Base-by-base conservation (phyloP, 2,329 filamentous ascomycete genomes). In the Fusarium sp. region DNA sequence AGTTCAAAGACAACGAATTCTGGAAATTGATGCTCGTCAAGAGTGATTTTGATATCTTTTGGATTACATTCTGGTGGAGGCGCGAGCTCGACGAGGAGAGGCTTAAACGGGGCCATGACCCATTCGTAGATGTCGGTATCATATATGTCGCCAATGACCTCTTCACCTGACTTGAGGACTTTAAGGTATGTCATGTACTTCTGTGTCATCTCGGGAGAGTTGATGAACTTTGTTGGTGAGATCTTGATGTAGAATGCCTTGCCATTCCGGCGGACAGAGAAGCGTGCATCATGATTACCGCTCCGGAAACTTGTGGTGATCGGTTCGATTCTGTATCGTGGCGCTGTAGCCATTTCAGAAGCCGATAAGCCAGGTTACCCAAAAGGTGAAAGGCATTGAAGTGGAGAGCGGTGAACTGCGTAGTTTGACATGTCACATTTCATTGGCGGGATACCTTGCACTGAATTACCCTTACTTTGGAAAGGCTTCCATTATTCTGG, bases 71-170 rank as follows among this genome's bases (percentile, higher is more conserved):
- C 33, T 12, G 59, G 23, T 6, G 72, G 68, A 40, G 74, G 76
- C 15, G 76, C 69, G 15, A 80, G 72, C 25, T 76, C 53, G 9
- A 43, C 44, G 9, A 79, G 67, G 12, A 79, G 62, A 3, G 65
- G 46, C 32, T 72, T 49, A 40, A 79, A 79, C 2, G 62, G 64
- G 9, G 59, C 9, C 53, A 68, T 67, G 35, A 68, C 62, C 76
- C 68, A 76, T 62, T 73, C 67, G 12, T 67, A 73, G 19, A 73
- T 69, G 11, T 77, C 65, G 5, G 66, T 72, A 19, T 75, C 73
- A 21, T 70, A 74, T 28, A 76, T 68, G 1, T 72, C 65, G 1
- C 40, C 61, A 0, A 75, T 23, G 5, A 66, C 71, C 43, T 76
- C 71, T 19, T 74, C 64, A 7, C 68, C 35, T 5, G 70, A 77